phyloP scores from a whole-genome alignment of 1,284 basidiomycete species.

The Austroboletus sp. region DNA sequence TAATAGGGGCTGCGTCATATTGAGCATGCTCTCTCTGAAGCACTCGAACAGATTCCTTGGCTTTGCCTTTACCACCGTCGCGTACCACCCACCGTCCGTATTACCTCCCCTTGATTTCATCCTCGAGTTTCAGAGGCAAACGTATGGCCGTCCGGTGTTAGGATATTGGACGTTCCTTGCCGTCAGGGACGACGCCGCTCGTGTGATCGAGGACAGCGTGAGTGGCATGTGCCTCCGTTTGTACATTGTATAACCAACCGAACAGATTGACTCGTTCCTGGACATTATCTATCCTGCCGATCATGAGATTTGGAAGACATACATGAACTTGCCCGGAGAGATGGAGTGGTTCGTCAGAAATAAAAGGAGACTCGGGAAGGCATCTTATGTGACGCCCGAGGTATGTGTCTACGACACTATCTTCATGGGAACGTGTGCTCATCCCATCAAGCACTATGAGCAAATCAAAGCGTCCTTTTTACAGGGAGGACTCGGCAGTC shows the following conservation, averaged over 20 bases:
- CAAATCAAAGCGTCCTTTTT: slow-evolving; percentile 19
- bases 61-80: slow-evolving; percentile 28
- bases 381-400: slow-evolving; percentile 31
- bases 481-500: slow-evolving; percentile 27
- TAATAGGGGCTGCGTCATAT: slow-evolving; percentile 30
- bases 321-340: slow-evolving; percentile 32
- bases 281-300: slow-evolving; percentile 31
- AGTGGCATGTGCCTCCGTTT: not conserved
- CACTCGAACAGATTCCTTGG: slow-evolving; percentile 32
- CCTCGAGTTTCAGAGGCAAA: slow-evolving; percentile 21
- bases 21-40: slow-evolving; percentile 31
- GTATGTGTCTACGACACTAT: slow-evolving; percentile 13
- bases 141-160: slow-evolving; percentile 29
- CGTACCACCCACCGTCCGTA: slow-evolving; percentile 29
- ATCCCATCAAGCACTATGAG: slow-evolving; percentile 26
- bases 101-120: slow-evolving; percentile 26
- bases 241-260: not conserved
- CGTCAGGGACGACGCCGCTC: slow-evolving; percentile 23
- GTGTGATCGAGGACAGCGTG: slow-evolving; percentile 31
- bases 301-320: slow-evolving; percentile 30
- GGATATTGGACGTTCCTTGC: slow-evolving; percentile 40
- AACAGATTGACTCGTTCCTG: slow-evolving; percentile 30
- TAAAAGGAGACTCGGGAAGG: slow-evolving; percentile 19
- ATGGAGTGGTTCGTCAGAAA: slow-evolving; percentile 28
- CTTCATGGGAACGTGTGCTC: not conserved